These are phyloP conservation scores for Colletotrichum lini DNA, from an alignment of 2,329 filamentous ascomycete species.

Conservation along the genomic window DNA sequence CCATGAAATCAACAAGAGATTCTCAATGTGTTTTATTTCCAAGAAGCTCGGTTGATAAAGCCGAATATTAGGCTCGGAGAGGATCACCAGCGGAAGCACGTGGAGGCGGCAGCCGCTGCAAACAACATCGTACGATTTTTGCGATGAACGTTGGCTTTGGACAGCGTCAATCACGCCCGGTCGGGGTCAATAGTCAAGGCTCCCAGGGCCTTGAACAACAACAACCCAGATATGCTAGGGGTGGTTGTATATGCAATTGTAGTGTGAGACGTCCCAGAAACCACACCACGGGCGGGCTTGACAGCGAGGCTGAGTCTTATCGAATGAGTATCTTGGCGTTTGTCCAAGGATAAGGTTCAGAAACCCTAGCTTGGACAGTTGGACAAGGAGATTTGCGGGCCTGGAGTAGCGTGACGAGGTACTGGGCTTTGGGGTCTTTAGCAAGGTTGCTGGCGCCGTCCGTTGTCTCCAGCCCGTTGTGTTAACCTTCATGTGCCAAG, in stretches of 20 bases:
- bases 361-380: slow-evolving; percentile 12
- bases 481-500: slow-evolving; percentile 38
- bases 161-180: slow-evolving; percentile 13
- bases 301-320: slow-evolving; percentile 34
- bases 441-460: slow-evolving; percentile 30
- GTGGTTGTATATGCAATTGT: neutral
- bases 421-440: slow-evolving; percentile 21
- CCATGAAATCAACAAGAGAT: slow-evolving; percentile 21
- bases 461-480: slow-evolving; percentile 20
- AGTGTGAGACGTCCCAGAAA: slow-evolving; percentile 25
- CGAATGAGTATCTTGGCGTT: slow-evolving; percentile 28
- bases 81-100: slow-evolving; percentile 37
- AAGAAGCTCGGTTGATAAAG: slow-evolving; percentile 26
- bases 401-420: slow-evolving; percentile 9
- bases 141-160: slow-evolving; percentile 36
- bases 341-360: slow-evolving; percentile 19
- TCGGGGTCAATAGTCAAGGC: slow-evolving; percentile 17
- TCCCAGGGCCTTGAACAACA: slow-evolving; percentile 15
- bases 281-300: slow-evolving; percentile 29
- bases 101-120: slow-evolving; percentile 31
- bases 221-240: slow-evolving; percentile 15
- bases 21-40: slow-evolving; percentile 23
- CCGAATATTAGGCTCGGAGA: slow-evolving; percentile 32
- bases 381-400: slow-evolving; percentile 12
- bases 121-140: slow-evolving; percentile 43